These are phyloP conservation scores for Candida dajiaensis DNA, from an alignment of 805 yeast species.

Conservation along the genomic window DNA sequence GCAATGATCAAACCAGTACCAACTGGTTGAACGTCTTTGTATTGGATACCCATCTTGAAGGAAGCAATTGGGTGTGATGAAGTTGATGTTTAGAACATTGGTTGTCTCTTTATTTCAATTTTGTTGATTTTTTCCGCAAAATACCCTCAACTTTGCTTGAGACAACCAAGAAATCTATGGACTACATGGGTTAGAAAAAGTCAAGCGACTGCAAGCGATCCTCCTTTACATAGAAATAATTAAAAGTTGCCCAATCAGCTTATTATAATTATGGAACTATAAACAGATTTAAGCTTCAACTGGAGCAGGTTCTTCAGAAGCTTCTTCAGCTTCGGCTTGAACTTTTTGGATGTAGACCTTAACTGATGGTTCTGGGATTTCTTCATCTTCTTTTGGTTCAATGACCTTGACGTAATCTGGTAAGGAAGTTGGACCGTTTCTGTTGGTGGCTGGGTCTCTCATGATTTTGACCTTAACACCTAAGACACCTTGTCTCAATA, in stretches of 20 bases:
- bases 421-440: slow-evolving; percentile 81
- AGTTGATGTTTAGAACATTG: neutral
- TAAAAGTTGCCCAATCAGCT: neutral
- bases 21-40: slow-evolving; percentile 40
- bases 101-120: neutral
- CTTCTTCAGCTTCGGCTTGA: slow-evolving; percentile 19
- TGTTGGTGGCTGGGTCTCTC: slow-evolving; percentile 94
- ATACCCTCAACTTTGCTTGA: neutral
- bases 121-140: neutral
- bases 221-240: neutral
- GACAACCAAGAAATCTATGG: neutral
- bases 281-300: slow-evolving; percentile 12
- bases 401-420: slow-evolving; percentile 92
- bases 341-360: slow-evolving; percentile 55
- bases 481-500: slow-evolving; percentile 99
- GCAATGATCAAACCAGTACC: slow-evolving; percentile 40
- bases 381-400: slow-evolving; percentile 94
- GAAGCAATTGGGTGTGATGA: neutral
- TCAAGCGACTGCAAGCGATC: no score
- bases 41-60: slow-evolving; percentile 22
- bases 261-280: neutral
- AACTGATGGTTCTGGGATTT: slow-evolving; percentile 74
- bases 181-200: no score
- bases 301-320: slow-evolving; percentile 7
- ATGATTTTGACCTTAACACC: slow-evolving; percentile 99